Evolutionary conservation across 2,329 filamentous ascomycete species (phyloP), one percentile per base, ranked within the genome.

Genomic region (Chaetomiaceae sp.): DNA sequence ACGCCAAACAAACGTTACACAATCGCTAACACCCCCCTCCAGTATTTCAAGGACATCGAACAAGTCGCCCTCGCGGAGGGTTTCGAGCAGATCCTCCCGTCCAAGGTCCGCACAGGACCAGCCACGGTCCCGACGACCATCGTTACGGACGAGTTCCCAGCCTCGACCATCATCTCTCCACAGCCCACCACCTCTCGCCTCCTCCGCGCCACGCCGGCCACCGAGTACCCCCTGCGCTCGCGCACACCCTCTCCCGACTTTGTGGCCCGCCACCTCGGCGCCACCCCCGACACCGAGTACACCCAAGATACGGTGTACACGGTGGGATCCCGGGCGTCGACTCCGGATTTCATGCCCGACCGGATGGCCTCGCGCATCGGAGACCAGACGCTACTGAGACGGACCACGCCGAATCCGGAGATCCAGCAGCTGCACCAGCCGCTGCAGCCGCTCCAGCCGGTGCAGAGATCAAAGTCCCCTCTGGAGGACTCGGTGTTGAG

Each of bases 21-120:
- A n/a, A n/a, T 13, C 8, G 42, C 42, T 54, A 38, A 54, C 34
- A 35, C 20, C n/a, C 10, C 6, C 27, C 17, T 13, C 48, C 55
- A 74, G 65, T 82, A 82, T 59, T 83, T 82, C 64, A 81, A 82
- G 62, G 77, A 73, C 38, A 82, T 83, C 58, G 79, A 83, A 58
- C 69, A 77, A 56, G 71, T 79, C 1, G 78, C 77, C 12, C 73
- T 59, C 12, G 64, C 64, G 14, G 67, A 73, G 48, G 72, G 73
- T 14, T 72, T 73, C 51, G 70, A 73, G 56, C 72, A 75, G 59
- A 70, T 71, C 43, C 66, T 75, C 25, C 72, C 73, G 5, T 79
- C 77, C 25, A 75, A 73, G 55, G 74, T 81, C 51, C 75, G 78
- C 57, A 80, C 76, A 10, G 76, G 73, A 27, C 71, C 74, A n/a